Percentiles rank a stretch among this genome's conserved stretches.
These are phyloP conservation scores for Populus hybrid DNA, from an alignment of 441 rosid species.

Conservation along the genomic window DNA sequence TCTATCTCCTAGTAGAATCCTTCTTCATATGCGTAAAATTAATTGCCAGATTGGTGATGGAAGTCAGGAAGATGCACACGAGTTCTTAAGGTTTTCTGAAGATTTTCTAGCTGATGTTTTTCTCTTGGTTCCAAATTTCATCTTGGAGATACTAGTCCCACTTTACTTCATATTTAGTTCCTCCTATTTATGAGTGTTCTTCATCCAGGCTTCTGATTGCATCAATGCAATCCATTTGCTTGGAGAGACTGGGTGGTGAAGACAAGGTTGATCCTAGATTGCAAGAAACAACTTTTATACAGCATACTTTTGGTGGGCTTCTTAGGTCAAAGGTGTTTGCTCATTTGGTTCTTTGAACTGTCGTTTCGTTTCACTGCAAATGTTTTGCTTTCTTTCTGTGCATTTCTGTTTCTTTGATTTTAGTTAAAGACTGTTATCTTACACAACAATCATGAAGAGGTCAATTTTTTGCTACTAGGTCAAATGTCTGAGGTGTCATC, in stretches of 20 bases:
- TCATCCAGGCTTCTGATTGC: conserved; percentile 66
- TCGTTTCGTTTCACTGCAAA: neutral
- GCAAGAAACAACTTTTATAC: conserved; percentile 89
- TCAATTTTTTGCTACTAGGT: conserved; percentile 41
- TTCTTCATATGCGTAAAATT: conserved; percentile 58
- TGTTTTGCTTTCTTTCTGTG: conserved; percentile 13
- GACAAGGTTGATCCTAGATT: conserved; percentile 58
- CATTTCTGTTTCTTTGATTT: conserved; percentile 6
- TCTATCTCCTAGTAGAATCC: conserved; percentile 66
- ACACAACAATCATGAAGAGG: neutral
- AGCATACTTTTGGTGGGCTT: conserved; percentile 77
- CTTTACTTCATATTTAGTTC: neutral
- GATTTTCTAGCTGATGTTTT: conserved; percentile 13
- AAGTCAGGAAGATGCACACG: conserved; percentile 94
- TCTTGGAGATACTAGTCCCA: conserved; percentile 1
- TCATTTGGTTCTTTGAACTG: conserved; percentile 16
- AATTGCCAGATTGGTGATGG: conserved; percentile 79
- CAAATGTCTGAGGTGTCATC: conserved; percentile 75
- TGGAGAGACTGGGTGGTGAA: conserved; percentile 82
- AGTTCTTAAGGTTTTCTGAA: conserved; percentile 62
- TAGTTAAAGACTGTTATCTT: neutral
- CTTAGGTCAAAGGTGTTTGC: conserved; percentile 66
- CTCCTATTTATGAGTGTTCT: neutral
- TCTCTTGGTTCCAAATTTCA: conserved; percentile 1
- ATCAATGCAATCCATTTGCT: conserved; percentile 81